phyloP scores from a whole-genome alignment of 129 eudicot genomes.

The Helianthus annuus region HanXRQr2.0-SUNRISE NC_035449.2:3523657-3524156 shows the following conservation, averaged over 20 bases:
- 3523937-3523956: slow-evolving; percentile 4
- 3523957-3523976: slow-evolving; percentile 22
- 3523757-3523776: neutral
- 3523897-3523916: neutral
- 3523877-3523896: too few species aligned
- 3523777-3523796: slow-evolving; percentile 5
- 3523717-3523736: too few species aligned
- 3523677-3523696: too few species aligned
- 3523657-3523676: too few species aligned
- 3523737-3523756: too few species aligned
- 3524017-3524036: slow-evolving; percentile 71
- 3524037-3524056: slow-evolving; percentile 66
- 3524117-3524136: slow-evolving; percentile 63
- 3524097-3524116: slow-evolving; percentile 64
- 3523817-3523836: neutral
- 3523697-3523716: too few species aligned
- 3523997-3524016: slow-evolving; percentile 31
- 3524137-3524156: slow-evolving; percentile 57
- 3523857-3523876: too few species aligned
- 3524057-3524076: slow-evolving; percentile 65
- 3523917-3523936: slow-evolving; percentile 21
- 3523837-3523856: neutral
- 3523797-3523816: neutral
- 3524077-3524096: slow-evolving; percentile 83
- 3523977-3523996: slow-evolving; percentile 22